These are phyloP conservation scores for Lichtheimia ornata DNA, from an alignment of 371 early-diverging fungal genomes.

Conservation along the genomic window DNA sequence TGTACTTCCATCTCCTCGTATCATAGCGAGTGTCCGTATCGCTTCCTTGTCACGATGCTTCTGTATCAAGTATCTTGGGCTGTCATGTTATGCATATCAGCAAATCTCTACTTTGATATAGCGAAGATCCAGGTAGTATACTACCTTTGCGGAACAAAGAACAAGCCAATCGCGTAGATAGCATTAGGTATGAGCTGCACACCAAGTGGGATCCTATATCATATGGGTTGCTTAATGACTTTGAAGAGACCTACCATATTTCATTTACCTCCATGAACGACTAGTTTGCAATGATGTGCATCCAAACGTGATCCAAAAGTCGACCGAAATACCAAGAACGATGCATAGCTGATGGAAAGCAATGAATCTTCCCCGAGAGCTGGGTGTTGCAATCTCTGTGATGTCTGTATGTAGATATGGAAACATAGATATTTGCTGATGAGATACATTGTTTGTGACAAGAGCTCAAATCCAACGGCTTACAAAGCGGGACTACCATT, in stretches of 20 bases:
- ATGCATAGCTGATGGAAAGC: constrained; percentile 91
- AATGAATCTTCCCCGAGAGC: constrained; percentile 83
- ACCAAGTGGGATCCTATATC: constrained; percentile 35
- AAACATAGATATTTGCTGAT: neutral
- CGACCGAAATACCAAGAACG: constrained; percentile 55
- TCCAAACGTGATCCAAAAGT: constrained; percentile 44
- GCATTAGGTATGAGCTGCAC: constrained; percentile 40
- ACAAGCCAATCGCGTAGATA: constrained; percentile 26
- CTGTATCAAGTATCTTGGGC: constrained; percentile 69
- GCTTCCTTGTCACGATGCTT: constrained; percentile 57
- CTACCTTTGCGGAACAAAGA: constrained; percentile 36
- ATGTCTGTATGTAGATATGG: constrained; percentile 50
- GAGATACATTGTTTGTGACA: neutral
- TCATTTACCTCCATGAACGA: neutral
- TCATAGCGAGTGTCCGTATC: constrained; percentile 44
- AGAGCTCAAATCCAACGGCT: constrained; percentile 5
- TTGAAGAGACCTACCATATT: neutral
- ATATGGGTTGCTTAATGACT: no score
- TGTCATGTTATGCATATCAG: constrained; percentile 10
- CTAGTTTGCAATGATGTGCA: neutral
- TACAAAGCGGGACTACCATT: constrained; percentile 85
- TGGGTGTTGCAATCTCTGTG: constrained; percentile 85
- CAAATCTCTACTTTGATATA: neutral
- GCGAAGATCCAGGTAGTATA: neutral
- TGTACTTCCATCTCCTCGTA: constrained; percentile 47